Conservation (phyloP, 305 asterid species). For the Andrographis paniculata region DNA sequence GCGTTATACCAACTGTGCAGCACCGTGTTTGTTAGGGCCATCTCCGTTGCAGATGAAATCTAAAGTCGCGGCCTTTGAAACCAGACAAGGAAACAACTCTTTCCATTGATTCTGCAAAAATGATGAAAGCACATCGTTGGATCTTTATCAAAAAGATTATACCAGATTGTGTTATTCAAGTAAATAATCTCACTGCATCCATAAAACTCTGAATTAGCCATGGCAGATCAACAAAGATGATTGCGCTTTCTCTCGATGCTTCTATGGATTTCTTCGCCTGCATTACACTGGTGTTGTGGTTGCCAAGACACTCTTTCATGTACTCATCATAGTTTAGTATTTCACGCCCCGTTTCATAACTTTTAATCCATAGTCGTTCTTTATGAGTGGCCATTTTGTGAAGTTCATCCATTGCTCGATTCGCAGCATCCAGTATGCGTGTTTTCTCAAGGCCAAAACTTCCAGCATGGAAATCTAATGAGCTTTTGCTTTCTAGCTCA, state of each 20-base stretch:
- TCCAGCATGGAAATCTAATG: constrained; percentile 30
- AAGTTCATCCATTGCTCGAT: constrained; percentile 53
- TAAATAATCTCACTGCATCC: constrained; percentile 49
- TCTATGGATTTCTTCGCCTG: constrained; percentile 44
- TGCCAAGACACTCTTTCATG: constrained; percentile 31
- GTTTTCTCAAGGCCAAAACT: constrained; percentile 40
- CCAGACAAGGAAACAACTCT: constrained; percentile 66
- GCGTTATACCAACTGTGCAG: constrained; percentile 48
- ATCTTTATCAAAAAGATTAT: neutral
- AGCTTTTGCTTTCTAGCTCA: constrained; percentile 41
- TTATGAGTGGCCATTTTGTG: constrained; percentile 51
- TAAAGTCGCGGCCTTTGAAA: constrained; percentile 60
- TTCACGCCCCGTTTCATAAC: constrained; percentile 74
- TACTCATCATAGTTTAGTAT: constrained; percentile 91
- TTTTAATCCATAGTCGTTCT: constrained; percentile 68
- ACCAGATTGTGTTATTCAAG: neutral
- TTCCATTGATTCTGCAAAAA: constrained; percentile 70
- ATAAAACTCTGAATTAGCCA: constrained; percentile 61
- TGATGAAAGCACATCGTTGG: neutral
- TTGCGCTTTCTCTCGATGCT: constrained; percentile 68
- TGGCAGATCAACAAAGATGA: constrained; percentile 49
- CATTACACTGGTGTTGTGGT: neutral
- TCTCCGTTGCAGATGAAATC: constrained; percentile 63
- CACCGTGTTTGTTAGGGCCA: constrained; percentile 53
- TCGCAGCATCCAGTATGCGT: constrained; percentile 33